Evolutionary conservation across 1,139 yeast species (phyloP).

Genomic region (Candida tetrigidarum): DNA sequence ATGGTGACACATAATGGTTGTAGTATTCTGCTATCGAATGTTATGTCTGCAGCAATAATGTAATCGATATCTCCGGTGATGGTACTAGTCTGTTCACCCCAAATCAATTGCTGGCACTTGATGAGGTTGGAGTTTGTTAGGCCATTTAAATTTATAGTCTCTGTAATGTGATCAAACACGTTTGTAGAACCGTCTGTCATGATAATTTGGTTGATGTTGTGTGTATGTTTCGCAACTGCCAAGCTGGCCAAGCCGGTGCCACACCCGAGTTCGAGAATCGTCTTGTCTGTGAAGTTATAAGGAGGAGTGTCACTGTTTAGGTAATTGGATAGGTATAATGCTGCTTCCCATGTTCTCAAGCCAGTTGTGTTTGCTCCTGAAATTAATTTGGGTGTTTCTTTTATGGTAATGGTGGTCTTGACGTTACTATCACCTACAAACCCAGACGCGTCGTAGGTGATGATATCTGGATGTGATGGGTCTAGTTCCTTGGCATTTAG

Average conservation of each 20-base stretch:
- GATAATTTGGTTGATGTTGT: constrained; percentile 33
- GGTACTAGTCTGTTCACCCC: constrained; percentile 55
- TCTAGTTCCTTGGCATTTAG: constrained; percentile 40
- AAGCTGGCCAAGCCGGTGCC: constrained; percentile 91
- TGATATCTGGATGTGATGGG: constrained; percentile 51
- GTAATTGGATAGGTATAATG: constrained; percentile 63
- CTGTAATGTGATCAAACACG: constrained; percentile 55
- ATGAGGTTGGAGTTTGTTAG: constrained; percentile 16
- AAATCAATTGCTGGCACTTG: constrained; percentile 43
- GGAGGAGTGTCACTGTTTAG: constrained; percentile 25
- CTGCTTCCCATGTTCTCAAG: constrained; percentile 93
- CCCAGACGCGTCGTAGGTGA: constrained; percentile 48
- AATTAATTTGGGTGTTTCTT: constrained; percentile 66
- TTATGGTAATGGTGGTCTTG: constrained; percentile 49
- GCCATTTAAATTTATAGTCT: constrained; percentile 52
- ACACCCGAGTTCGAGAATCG: constrained; percentile 76
- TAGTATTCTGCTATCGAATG: constrained; percentile 73
- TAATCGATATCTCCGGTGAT: constrained; percentile 42
- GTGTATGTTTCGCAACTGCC: constrained; percentile 42
- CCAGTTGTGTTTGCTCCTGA: constrained; percentile 87
- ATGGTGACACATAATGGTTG: constrained; percentile 58
- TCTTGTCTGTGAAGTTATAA: constrained; percentile 20
- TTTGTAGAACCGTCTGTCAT: constrained; percentile 80
- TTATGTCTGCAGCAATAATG: constrained; percentile 82
- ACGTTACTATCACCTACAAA: too few species aligned